These are phyloP conservation scores for Dactylellina leptospora DNA, from an alignment of 2,329 filamentous ascomycete species.

Conservation along the genomic window DNA sequence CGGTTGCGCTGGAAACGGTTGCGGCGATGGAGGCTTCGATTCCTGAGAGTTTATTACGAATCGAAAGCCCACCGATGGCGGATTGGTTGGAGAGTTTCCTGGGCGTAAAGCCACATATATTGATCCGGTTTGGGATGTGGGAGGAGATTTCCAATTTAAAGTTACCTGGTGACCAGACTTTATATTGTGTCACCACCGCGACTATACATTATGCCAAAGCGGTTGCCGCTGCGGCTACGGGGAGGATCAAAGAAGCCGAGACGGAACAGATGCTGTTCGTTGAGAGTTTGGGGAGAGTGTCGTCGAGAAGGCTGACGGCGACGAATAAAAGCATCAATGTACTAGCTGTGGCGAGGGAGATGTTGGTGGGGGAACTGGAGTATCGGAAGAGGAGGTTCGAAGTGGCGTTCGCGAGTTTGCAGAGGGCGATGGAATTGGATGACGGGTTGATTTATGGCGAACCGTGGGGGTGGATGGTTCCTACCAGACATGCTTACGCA, in stretches of 20 bases:
- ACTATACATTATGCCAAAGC: slow-evolving; percentile 74
- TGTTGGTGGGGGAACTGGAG: slow-evolving; percentile 77
- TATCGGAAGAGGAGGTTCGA: slow-evolving; percentile 72
- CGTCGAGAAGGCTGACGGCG: slow-evolving; percentile 66
- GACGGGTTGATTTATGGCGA: slow-evolving; percentile 75
- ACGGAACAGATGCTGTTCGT: slow-evolving; percentile 66
- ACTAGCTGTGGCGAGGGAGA: slow-evolving; percentile 62
- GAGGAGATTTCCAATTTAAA: slow-evolving; percentile 69
- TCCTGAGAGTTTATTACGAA: slow-evolving; percentile 70
- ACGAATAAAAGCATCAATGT: slow-evolving; percentile 65
- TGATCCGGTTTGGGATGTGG: slow-evolving; percentile 79
- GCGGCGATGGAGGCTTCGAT: slow-evolving; percentile 69
- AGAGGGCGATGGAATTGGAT: slow-evolving; percentile 68
- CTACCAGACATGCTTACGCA: slow-evolving; percentile 74
- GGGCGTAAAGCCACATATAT: slow-evolving; percentile 72
- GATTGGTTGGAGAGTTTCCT: slow-evolving; percentile 80
- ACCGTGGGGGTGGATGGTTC: slow-evolving; percentile 83
- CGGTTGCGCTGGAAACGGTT: slow-evolving; percentile 70
- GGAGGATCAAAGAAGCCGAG: slow-evolving; percentile 67
- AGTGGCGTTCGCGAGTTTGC: slow-evolving; percentile 69
- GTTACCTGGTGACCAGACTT: slow-evolving; percentile 67
- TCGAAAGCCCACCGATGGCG: slow-evolving; percentile 76
- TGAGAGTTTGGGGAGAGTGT: slow-evolving; percentile 66
- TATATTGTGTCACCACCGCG: slow-evolving; percentile 76
- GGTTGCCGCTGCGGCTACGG: slow-evolving; percentile 71